These are phyloP conservation scores for Xerocomus minutiporus DNA, from an alignment of 1,284 basidiomycete genomes.

Conservation along the genomic window DNA sequence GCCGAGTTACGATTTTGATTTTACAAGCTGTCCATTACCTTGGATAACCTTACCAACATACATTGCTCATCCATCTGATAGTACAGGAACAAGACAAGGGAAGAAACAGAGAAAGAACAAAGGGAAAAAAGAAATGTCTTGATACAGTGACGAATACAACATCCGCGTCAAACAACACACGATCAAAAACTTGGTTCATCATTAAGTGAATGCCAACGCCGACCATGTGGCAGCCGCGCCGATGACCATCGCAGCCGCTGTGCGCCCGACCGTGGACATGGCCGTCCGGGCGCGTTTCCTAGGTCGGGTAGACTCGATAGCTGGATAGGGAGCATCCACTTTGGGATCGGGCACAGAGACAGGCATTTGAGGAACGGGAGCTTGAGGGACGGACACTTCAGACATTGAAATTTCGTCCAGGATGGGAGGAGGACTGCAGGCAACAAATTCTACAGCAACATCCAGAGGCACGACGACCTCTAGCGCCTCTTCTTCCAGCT, in stretches of 20 bases:
- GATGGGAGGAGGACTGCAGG: neutral
- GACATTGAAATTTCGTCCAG: neutral
- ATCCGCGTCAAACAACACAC: neutral
- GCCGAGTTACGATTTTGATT: no score
- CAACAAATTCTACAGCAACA: neutral
- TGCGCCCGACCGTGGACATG: slow-evolving; percentile 44
- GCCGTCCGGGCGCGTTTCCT: slow-evolving; percentile 45
- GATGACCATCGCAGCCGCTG: slow-evolving; percentile 53
- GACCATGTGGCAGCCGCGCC: slow-evolving; percentile 68
- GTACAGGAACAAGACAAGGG: neutral
- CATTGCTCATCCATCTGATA: neutral
- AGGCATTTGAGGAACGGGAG: neutral
- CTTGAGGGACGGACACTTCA: slow-evolving; percentile 9
- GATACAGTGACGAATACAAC: neutral
- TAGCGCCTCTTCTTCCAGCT: slow-evolving; percentile 3
- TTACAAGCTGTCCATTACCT: no score
- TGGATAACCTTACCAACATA: no score
- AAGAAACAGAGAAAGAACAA: neutral
- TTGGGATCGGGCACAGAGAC: neutral
- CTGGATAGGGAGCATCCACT: neutral
- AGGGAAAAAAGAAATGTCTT: neutral
- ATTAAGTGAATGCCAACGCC: slow-evolving; percentile 57
- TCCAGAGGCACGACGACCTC: neutral
- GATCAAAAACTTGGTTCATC: neutral
- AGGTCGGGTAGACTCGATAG: slow-evolving; percentile 24